phyloP scores from a whole-genome alignment of 108 stramenopile genomes.

The Ochromonas danica region DNA sequence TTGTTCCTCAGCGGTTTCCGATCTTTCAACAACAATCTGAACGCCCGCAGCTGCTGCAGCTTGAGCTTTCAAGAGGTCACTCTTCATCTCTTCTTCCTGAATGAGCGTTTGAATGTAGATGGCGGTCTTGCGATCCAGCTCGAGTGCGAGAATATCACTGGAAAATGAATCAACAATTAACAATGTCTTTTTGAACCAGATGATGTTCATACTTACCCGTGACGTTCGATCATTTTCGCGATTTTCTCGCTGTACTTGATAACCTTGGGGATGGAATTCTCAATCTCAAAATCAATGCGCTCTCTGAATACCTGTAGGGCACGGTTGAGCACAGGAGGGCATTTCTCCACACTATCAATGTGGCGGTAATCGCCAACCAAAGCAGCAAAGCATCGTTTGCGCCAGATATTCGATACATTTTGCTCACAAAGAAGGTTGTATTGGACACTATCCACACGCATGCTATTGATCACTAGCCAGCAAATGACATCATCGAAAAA shows the following conservation, averaged over 20 bases:
- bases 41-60: conserved; percentile 33
- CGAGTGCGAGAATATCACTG: too few species aligned
- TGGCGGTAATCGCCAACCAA: conserved; percentile 48
- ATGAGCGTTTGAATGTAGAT: conserved; percentile 4
- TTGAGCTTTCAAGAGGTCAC: not conserved
- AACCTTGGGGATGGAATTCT: conserved; percentile 83
- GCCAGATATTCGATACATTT: conserved; percentile 86
- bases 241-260: conserved; percentile 80
- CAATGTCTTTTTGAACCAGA: not conserved
- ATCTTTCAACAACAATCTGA: conserved; percentile 66
- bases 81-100: conserved; percentile 22
- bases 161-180: too few species aligned
- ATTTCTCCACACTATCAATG: not conserved
- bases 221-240: conserved; percentile 67
- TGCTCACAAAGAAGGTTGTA: conserved; percentile 90
- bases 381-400: conserved; percentile 80
- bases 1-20: conserved; percentile 75
- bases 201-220: conserved; percentile 50
- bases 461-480: conserved; percentile 95
- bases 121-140: not conserved
- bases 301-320: conserved; percentile 85
- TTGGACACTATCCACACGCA: conserved; percentile 95
- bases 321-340: not conserved
- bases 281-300: conserved; percentile 88
- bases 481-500: conserved; percentile 82